phyloP scores from a whole-genome alignment of 2,329 filamentous ascomycete genomes.

The Fusarium graminum region DNA sequence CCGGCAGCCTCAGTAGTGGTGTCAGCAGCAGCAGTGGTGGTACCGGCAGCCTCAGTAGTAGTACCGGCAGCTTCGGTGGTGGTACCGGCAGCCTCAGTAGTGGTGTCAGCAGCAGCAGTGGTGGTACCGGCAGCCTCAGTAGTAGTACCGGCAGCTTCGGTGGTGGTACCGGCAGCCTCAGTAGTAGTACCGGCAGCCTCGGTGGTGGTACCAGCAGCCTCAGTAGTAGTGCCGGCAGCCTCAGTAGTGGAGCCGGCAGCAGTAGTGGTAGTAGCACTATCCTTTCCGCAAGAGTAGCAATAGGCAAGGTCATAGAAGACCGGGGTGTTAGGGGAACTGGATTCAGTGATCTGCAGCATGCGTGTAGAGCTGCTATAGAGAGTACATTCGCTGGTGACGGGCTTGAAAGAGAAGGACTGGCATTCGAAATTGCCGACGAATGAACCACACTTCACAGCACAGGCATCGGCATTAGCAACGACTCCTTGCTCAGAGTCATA shows the following conservation, averaged over 20 bases:
- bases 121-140: background rate
- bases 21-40: conserved; percentile 4
- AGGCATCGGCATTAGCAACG: background rate
- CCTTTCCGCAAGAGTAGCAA: conserved; percentile 17
- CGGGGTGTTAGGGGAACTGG: fast-evolving
- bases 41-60: background rate
- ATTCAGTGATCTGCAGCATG: background rate
- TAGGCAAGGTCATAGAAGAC: conserved; percentile 1
- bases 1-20: background rate
- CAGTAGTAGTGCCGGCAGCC: background rate
- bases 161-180: background rate
- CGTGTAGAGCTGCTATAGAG: background rate
- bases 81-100: background rate
- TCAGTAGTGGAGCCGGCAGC: background rate
- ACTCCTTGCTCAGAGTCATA: too few species aligned
- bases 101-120: background rate
- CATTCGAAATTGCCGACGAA: too few species aligned
- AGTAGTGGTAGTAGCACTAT: conserved; percentile 11
- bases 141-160: background rate
- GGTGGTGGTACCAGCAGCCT: background rate
- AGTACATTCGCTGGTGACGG: background rate
- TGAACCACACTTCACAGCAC: conserved; percentile 1
- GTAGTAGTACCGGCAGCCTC: background rate
- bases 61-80: background rate
- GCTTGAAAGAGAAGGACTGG: background rate